Base-by-base conservation (phyloP, 139 green algal genomes). In the Tetratostichococcus sp. region DNA sequence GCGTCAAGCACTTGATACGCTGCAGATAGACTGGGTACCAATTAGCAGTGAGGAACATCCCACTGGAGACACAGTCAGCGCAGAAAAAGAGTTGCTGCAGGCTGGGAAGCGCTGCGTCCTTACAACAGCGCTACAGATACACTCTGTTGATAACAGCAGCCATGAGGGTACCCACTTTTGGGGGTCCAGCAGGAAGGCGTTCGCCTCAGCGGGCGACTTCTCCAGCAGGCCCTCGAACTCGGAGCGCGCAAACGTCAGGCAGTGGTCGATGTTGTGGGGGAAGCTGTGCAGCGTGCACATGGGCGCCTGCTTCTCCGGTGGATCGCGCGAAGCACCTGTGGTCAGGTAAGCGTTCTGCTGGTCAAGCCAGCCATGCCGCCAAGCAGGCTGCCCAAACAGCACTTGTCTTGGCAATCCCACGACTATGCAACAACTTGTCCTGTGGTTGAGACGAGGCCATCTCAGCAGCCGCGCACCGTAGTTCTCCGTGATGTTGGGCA, bases 281-380 rank as follows among this genome's bases (percentile, higher is more conserved):
- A 99, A 99, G 73, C 88, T 96, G 90, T 99, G 96, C 69, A 99
- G 74, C 1, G 96, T 99, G 87, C 96, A 99, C 96, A 99, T 99
- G 43, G 96, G 96, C 17, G 96, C 94, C 83, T 97, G 88, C 86
- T 95, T 97, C 83, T 98, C 94, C 0, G 93, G 93, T 1, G 93
- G 93, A 78, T 97, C 94, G 19, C 94, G 77, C 30, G 80, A 90
- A 2, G 91, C 91, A 31, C 91, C 82, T 87, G 82, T 43, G 62
- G 50, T 5, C 14, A 62, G 2, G 50, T 8, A 8, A 50, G 39
- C 39, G 39, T 22, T 14, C 14, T 22, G n/a, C n/a, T n/a, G n/a
- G n/a, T n/a, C n/a, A n/a, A n/a, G n/a, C n/a, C n/a, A n/a, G n/a
- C n/a, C n/a, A n/a, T n/a, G n/a, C n/a, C n/a, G n/a, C n/a, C n/a